Base-by-base conservation (phyloP, 1,284 basidiomycete genomes). In the Ceratobasidium sp. region DNA sequence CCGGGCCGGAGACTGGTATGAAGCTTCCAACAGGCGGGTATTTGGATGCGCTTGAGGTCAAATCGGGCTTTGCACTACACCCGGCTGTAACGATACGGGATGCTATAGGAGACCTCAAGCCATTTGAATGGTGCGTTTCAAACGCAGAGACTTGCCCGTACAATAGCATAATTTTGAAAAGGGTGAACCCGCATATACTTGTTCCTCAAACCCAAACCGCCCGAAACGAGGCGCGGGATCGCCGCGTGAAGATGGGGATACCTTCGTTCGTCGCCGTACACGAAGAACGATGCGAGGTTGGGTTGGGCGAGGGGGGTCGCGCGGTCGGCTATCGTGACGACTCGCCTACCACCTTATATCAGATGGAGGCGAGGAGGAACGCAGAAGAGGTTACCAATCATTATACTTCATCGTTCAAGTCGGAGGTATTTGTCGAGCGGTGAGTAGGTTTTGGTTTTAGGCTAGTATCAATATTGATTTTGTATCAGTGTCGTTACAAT, bases 1-100 rank as follows among this genome's bases (percentile, higher is more conserved):
- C 86, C 0, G 66, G 79, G 0, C 65, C 80, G 5, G 48, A 62
- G n/a, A 73, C 69, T 9, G 69, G 69, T 8, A 39, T 73, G 14
- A 59, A 49, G 16, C 43, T 62, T 3, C 69, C 69, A n/a, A 73
- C 43, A 9, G 56, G 56, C 8, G 41, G 58, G 16, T 73, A 73
- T 31, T 24, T 51, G 16, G 69, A 73, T 49, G 56, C 69, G 11
- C 37, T 51, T 5, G 43, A 41, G 9, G 58, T 41, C 1, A 53
- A 31, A 5, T 53, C 58, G 4, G 69, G 69, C 4, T 61, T 51
- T n/a, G 31, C 46, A 8, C 46, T 73, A 24, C 69, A 73, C 41
- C 69, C 29, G 11, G 22, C 13, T 22, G 31, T 53, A 11, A 73
- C 58, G 2, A 62, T 73, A 31, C 53, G 69, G 69, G 69, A 73